Base-by-base conservation (phyloP, 75 land plant species). In the Pinus tabuliformis region DNA sequence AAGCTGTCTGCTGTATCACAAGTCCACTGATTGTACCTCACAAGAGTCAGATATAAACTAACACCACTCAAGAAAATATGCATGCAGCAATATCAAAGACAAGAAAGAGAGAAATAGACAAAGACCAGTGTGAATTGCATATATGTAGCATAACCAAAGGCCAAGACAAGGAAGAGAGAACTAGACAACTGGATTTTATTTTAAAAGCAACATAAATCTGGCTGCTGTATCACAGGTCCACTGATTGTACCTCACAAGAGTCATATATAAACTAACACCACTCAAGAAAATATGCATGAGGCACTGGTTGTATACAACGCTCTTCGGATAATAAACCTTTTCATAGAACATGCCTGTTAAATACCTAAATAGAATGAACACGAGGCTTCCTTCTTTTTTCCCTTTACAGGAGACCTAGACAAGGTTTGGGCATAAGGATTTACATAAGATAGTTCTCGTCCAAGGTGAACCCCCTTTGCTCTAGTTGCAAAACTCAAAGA, bases 401-500 rank as follows among this genome's bases (percentile, higher is more conserved):
- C 42, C 36, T 65, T 65, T 65, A 65, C 45, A 65, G 26, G 17
- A 15, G 42, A 65, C 16, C 45, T 16, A 36, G 21, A 66, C 28
- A 8, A 21, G 42, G 11, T 68, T 39, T 20, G 42, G 21, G 72
- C 22, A 68, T 42, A 68, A 6, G 9, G 54, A 3, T 22, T 68
- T 68, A 68, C 72, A 42, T 52, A 45, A n/a, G 72, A 39, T 68
- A 42, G 49, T 42, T 68, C 72, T 45, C 49, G 36, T 68, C 49
- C 72, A 68, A 68, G 72, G 49, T 68, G 78, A 30, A 81, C 77
- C 68, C 82, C 88, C 49, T 82, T 80, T 36, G 75, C 90, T 52
- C 90, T 77, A 22, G 85, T 73, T 17, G 91, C 92, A 79, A 90
- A 88, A 59, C 76, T 76, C 20, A 90, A 59, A 20, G 92, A 78